Base-by-base conservation (phyloP, 2,329 filamentous ascomycete species). In the Botrytis squamosa region DNA sequence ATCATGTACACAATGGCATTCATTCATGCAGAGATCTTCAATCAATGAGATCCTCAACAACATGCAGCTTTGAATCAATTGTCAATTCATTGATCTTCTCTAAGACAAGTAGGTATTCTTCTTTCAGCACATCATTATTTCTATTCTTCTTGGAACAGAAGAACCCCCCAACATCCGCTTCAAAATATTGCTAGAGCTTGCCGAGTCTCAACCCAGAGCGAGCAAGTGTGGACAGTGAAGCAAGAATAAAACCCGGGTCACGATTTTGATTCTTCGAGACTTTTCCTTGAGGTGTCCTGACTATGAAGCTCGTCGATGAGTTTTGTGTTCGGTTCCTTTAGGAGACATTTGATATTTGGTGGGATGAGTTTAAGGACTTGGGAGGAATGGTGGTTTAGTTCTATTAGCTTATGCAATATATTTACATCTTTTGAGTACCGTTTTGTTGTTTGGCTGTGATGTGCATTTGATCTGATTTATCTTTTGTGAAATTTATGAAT, bases 191-290 rank as follows among this genome's bases (percentile, higher is more conserved):
- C 86, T 88, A 88, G 86, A 88, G 86, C 86, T 84, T 83, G 85
- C 83, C 85, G 83, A 84, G 83, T 80, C 84, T 79, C 82, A 79
- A 79, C 82, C 82, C 82, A 86, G 85, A 85, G 83, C 84, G 85
- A 80, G 84, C 83, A 82, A 85, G 86, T 87, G 86, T 88, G 85
- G 86, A 88, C 85, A 85, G 80, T 82, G 86, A 87, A 88, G 86
- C 86, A 84, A 88, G 82, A 88, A 81, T 81, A 82, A 85, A 75
- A 82, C 74, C 78, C 72, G 79, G 20, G 78, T 80, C 77, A 75
- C 76, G 78, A 80, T 80, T 78, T 79, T 80, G 79, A 80, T 80
- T 81, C 79, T 80, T 81, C 79, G 78, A 80, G 77, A 80, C 80
- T 69, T 77, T 79, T 80, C 80, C 81, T 76, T 77, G 49, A 73